A percentile compares a stretch with the other conserved stretches of the same genome.
These are phyloP conservation scores for Arctium minus DNA, from an alignment of 129 eudicot species.

Conservation along the genomic window DNA sequence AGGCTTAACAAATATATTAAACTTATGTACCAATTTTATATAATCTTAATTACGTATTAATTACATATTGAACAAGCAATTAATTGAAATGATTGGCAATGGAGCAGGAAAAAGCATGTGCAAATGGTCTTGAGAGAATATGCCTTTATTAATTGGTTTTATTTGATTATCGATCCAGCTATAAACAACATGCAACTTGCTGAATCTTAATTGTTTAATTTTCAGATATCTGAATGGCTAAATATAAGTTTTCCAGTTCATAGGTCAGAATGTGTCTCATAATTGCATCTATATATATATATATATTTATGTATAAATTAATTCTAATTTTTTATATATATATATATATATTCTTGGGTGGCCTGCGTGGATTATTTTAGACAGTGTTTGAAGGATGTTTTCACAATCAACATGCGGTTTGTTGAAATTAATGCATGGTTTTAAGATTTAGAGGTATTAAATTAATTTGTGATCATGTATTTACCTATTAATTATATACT, in stretches of 20 bases:
- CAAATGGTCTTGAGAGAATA: slow-evolving; percentile 8
- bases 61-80: not conserved
- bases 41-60: not conserved
- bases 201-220: not conserved
- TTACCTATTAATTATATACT: too few relatives aligned
- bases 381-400: not conserved
- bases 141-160: slow-evolving; percentile 4
- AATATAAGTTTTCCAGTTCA: slow-evolving; percentile 24
- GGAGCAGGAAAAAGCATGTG: slow-evolving; percentile 27
- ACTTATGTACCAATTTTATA: not conserved
- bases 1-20: not conserved
- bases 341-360: not conserved
- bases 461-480: too few relatives aligned
- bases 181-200: slow-evolving; percentile 25
- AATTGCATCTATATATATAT: slow-evolving; percentile 1
- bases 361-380: not conserved
- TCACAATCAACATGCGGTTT: not conserved
- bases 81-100: not conserved
- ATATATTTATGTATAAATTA: too few relatives aligned
- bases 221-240: slow-evolving; percentile 16
- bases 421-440: not conserved
- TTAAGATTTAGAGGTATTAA: not conserved
- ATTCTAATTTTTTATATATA: too few relatives aligned
- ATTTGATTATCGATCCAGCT: slow-evolving; percentile 24
- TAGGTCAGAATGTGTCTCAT: slow-evolving; percentile 25